phyloP scores from a whole-genome alignment of 805 yeast genomes.

The Kuraishia molischiana region DNA sequence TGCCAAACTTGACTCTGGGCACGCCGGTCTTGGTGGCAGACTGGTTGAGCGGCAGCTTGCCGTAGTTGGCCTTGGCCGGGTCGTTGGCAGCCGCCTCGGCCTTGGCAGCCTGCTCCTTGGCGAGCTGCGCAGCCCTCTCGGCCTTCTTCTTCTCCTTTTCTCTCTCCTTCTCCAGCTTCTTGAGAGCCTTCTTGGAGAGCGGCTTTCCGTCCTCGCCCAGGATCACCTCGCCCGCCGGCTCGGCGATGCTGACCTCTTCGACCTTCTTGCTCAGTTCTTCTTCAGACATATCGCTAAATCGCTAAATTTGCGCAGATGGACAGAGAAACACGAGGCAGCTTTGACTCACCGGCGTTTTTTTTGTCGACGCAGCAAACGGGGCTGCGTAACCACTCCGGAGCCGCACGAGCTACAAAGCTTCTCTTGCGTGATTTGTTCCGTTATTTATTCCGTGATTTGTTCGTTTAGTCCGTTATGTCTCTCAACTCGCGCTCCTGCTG shows the following conservation, averaged over 20 bases:
- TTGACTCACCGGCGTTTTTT: too few species aligned
- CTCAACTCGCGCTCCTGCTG: neutral
- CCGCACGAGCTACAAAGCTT: too few species aligned
- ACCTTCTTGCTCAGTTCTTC: slow-evolving; percentile 19
- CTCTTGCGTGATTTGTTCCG: too few species aligned
- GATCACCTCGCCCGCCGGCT: slow-evolving; percentile 9
- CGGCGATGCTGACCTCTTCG: slow-evolving; percentile 12
- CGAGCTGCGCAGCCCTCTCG: slow-evolving; percentile 82
- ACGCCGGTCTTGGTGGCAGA: slow-evolving; percentile 58
- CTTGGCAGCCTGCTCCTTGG: slow-evolving; percentile 76
- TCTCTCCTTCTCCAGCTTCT: slow-evolving; percentile 86
- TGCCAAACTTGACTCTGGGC: slow-evolving; percentile 47
- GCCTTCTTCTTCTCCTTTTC: slow-evolving; percentile 92
- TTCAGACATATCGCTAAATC: too few species aligned
- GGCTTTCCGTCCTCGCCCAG: slow-evolving; percentile 68
- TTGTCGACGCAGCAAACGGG: too few species aligned
- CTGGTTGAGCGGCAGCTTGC: slow-evolving; percentile 81
- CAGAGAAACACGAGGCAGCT: too few species aligned
- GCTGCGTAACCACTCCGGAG: too few species aligned
- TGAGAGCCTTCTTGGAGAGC: slow-evolving; percentile 85
- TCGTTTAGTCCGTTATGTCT: too few species aligned
- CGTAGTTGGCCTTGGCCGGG: slow-evolving; percentile 81
- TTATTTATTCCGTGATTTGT: too few species aligned
- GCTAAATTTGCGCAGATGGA: too few species aligned
- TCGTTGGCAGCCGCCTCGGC: slow-evolving; percentile 67